Evolutionary conservation across 2,329 filamentous ascomycete species (phyloP).

Genomic region (Penicillium concentricum): DNA sequence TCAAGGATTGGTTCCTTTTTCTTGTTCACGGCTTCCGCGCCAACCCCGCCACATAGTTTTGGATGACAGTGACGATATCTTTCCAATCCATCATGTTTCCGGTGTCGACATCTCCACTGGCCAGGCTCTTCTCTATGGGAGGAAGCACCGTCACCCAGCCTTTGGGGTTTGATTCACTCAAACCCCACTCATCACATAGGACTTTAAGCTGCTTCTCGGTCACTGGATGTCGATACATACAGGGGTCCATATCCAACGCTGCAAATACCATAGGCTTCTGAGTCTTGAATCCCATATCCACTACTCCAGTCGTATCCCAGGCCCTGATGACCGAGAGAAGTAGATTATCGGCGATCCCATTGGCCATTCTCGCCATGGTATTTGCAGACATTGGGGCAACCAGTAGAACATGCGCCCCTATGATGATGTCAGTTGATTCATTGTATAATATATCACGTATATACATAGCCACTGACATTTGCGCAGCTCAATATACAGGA

Average conservation of each 20-base stretch:
- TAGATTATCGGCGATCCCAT: constrained; percentile 75
- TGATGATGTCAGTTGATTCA: background rate
- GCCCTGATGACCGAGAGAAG: constrained; percentile 73
- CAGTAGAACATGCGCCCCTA: constrained; percentile 75
- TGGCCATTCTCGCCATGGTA: constrained; percentile 76
- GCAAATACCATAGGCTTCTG: constrained; percentile 68
- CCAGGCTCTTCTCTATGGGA: constrained; percentile 73
- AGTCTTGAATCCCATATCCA: constrained; percentile 46
- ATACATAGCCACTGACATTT: constrained; percentile 35
- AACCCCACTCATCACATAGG: constrained; percentile 73
- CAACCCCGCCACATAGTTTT: constrained; percentile 39
- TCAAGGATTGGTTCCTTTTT: background rate
- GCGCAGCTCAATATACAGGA: constrained; percentile 87
- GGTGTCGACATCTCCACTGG: constrained; percentile 78
- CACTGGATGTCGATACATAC: constrained; percentile 85
- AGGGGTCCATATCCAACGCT: constrained; percentile 81
- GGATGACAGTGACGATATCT: constrained; percentile 67
- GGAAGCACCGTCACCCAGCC: constrained; percentile 69
- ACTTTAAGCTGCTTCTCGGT: constrained; percentile 69
- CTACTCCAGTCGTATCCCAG: constrained; percentile 74
- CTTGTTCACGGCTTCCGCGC: background rate
- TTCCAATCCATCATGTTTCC: constrained; percentile 83
- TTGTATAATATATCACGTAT: background rate
- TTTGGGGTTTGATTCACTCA: constrained; percentile 35
- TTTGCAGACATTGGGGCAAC: constrained; percentile 83